Percentiles rank a stretch among this genome's conserved stretches.
Evolutionary conservation across 73 alveolate genomes (phyloP).

Genomic region (Paramecium sonneborni): DNA sequence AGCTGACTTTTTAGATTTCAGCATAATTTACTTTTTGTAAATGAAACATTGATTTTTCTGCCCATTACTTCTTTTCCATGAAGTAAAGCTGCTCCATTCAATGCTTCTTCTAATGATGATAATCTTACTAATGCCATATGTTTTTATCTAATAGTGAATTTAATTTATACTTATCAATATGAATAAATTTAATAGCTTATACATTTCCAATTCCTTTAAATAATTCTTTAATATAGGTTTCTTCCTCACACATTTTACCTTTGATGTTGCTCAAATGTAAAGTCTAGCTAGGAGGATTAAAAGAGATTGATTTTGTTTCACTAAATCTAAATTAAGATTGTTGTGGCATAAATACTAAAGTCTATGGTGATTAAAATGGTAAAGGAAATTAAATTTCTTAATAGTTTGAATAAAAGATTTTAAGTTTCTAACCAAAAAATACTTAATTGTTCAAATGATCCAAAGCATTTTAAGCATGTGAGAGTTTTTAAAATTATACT

Average conservation of each 20-base stretch:
- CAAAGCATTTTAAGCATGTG: conserved; percentile 59
- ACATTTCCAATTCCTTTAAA: conserved; percentile 41
- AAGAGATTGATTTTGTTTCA: conserved; percentile 48
- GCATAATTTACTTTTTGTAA: conserved; percentile 56
- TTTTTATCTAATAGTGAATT: neutral
- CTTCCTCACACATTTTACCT: conserved; percentile 44
- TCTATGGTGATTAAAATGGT: conserved; percentile 18
- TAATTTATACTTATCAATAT: neutral
- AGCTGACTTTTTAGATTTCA: conserved; percentile 6
- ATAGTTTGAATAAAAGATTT: conserved; percentile 63
- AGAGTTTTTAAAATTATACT: conserved; percentile 27
- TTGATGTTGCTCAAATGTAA: conserved; percentile 57
- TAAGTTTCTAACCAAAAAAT: conserved; percentile 37
- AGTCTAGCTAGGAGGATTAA: conserved; percentile 57
- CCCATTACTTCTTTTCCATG: conserved; percentile 66
- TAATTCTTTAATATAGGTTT: neutral
- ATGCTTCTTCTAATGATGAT: conserved; percentile 63
- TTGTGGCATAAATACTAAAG: conserved; percentile 49
- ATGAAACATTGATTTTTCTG: conserved; percentile 63
- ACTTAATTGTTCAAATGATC: conserved; percentile 40
- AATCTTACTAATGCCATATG: conserved; percentile 66
- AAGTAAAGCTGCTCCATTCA: conserved; percentile 62
- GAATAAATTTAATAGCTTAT: conserved; percentile 40
- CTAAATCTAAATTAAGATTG: conserved; percentile 40
- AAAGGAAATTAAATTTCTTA: conserved; percentile 42